These are phyloP conservation scores for Lichina pygmaea DNA, from an alignment of 495 filamentous ascomycete species.

Conservation along the genomic window DNA sequence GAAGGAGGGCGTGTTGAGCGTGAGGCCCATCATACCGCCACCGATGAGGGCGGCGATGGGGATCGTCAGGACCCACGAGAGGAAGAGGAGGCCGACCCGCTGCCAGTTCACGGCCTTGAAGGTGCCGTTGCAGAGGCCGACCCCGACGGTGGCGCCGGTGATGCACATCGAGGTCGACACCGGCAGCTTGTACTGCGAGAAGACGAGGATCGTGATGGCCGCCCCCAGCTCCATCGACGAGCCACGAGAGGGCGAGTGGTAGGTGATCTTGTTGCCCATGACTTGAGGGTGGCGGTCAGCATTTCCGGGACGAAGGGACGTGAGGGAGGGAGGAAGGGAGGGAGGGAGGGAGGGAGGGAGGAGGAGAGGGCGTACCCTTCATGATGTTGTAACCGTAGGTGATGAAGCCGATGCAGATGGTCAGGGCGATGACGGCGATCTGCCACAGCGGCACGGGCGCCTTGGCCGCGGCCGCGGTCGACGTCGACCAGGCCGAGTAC, in stretches of 20 bases:
- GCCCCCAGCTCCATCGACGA: conserved; percentile 41
- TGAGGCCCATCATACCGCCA: conserved; percentile 32
- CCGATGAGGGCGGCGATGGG: conserved; percentile 32
- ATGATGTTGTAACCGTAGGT: conserved; percentile 49
- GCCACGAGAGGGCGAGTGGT: conserved; percentile 32
- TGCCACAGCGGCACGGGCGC: conserved; percentile 31
- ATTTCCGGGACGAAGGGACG: too few relatives aligned
- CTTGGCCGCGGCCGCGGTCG: conserved; percentile 18
- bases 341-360: background rate
- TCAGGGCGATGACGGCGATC: conserved; percentile 22
- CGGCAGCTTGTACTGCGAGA: conserved; percentile 31
- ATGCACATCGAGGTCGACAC: conserved; percentile 9
- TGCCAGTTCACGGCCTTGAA: conserved; percentile 36
- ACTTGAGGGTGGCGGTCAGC: conserved; percentile 11
- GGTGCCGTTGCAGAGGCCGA: conserved; percentile 12
- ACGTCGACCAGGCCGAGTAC: conserved; percentile 37
- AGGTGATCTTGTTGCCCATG: conserved; percentile 43
- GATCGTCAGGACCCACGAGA: conserved; percentile 35
- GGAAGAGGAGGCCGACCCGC: conserved; percentile 23
- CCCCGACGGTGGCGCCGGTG: conserved; percentile 13
- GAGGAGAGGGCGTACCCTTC: conserved; percentile 16
- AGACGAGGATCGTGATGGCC: conserved; percentile 35
- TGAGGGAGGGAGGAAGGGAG: too few relatives aligned
- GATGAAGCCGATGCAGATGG: conserved; percentile 27
- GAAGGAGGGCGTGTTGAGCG: conserved; percentile 32